These are phyloP conservation scores for Pseudomonodictys pantanalensis DNA, from an alignment of 495 filamentous ascomycete species.

Conservation along the genomic window DNA sequence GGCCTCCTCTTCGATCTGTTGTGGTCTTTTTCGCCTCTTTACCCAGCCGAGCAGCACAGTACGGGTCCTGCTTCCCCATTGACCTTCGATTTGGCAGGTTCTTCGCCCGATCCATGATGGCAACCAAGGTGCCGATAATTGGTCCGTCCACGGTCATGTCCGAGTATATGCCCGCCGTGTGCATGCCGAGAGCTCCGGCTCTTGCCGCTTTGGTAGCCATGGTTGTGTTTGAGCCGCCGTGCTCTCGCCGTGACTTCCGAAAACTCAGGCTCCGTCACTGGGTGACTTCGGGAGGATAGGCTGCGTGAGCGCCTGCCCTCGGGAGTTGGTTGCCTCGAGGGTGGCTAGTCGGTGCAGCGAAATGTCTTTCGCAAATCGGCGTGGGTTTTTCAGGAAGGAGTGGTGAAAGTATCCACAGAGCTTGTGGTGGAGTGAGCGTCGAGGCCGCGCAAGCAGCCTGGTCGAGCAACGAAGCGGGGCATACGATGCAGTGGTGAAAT, in stretches of 20 bases:
- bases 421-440: neutral
- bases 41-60: slow-evolving; percentile 87
- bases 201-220: slow-evolving; percentile 37
- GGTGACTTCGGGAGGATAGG: too few species aligned
- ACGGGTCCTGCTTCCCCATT: slow-evolving; percentile 98
- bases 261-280: neutral
- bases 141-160: slow-evolving; percentile 96
- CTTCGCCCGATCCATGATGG: slow-evolving; percentile 78
- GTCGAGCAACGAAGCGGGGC: neutral
- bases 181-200: slow-evolving; percentile 39
- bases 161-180: slow-evolving; percentile 91
- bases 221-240: neutral
- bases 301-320: too few species aligned
- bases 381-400: too few species aligned
- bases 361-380: too few species aligned
- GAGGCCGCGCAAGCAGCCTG: slow-evolving; percentile 14
- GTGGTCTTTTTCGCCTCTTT: slow-evolving; percentile 98
- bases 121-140: slow-evolving; percentile 86
- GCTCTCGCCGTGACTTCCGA: neutral
- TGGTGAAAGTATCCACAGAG: neutral
- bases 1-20: slow-evolving; percentile 89
- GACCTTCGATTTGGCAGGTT: slow-evolving; percentile 95
- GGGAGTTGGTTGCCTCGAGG: too few species aligned
- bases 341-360: too few species aligned
- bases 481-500: slow-evolving; percentile 7